Evolutionary conservation across 139 green algal species (phyloP), one percentile per base, ranked within the genome.

Genomic region (Zygnema cylindricum): DNA sequence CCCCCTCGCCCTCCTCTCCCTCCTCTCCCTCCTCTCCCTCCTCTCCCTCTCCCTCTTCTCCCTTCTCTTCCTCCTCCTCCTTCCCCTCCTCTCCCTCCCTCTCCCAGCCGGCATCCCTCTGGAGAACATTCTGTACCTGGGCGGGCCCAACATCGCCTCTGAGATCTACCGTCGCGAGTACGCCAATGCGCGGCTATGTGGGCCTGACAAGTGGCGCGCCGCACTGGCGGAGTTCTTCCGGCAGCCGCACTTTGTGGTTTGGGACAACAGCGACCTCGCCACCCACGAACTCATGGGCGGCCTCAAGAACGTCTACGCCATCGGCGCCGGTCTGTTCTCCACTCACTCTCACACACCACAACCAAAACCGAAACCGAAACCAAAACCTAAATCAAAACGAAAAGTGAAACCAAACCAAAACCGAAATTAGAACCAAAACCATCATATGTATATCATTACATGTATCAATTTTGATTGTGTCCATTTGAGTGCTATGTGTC

Each of bases 221-320:
- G 41, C 88, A 33, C 43, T 92, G 41, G 75, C 88, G 2, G 36
- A 32, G 3, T 91, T 92, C 40, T 30, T 92, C 0, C 69, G 69
- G 42, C 69, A 91, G 71, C 69, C 43, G 23, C 69, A 91, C 54
- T 91, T 92, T n/a, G 35, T 71, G 23, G 88, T 92, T 23, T 92
- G 88, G 88, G 88, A 92, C 69, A 91, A 92, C 84, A 43, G 42
- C 55, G 85, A 92, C 85, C 11, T 92, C n/a, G 69, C 90, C 39
- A 92, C 85, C 22, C 88, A 92, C 41, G 88, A 92, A 77, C 83
- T 92, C 22, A 92, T 92, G 88, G 88, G 88, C 2, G 88, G 88
- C 1, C 84, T 92, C 40, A 92, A 92, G 71, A 92, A 92, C 76
- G 85, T 92, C 0, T 92, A 92, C 39, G 88, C 88, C 1, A 91